Conservation (phyloP, 208 protist genomes). For the Leishmania amazonensis region DNA sequence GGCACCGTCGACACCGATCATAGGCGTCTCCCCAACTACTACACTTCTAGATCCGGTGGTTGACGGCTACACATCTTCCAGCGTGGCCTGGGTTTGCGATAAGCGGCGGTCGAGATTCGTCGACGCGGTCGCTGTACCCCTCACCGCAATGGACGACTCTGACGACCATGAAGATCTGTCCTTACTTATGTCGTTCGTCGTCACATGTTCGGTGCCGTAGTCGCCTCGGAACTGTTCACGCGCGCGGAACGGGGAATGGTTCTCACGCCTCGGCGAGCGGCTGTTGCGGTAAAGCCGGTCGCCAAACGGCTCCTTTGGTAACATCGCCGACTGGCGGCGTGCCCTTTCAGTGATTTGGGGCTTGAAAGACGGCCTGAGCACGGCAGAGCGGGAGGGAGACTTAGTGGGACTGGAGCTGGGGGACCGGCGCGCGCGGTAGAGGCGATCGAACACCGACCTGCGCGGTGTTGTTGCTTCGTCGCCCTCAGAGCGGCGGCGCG, state of each 20-base stretch:
- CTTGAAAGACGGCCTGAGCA: slow-evolving; percentile 29
- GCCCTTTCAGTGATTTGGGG: slow-evolving; percentile 58
- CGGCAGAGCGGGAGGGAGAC: slow-evolving; percentile 21
- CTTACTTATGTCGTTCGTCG: neutral
- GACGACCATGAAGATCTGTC: slow-evolving; percentile 20
- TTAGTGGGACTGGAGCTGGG: slow-evolving; percentile 20
- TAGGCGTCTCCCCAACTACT: neutral
- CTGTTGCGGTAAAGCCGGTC: slow-evolving; percentile 45
- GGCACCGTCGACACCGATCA: neutral
- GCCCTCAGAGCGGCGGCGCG: neutral
- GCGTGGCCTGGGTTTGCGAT: slow-evolving; percentile 1
- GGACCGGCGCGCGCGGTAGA: slow-evolving; percentile 30
- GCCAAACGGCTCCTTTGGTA: slow-evolving; percentile 33
- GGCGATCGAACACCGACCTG: slow-evolving; percentile 39
- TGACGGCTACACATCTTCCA: slow-evolving; percentile 13
- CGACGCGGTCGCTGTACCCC: neutral
- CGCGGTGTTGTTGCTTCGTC: slow-evolving; percentile 1
- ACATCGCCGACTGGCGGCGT: slow-evolving; percentile 21
- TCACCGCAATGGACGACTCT: slow-evolving; percentile 18
- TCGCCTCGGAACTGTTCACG: slow-evolving; percentile 20
- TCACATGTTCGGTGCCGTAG: slow-evolving; percentile 21
- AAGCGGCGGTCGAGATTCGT: neutral
- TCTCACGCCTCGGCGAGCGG: slow-evolving; percentile 18
- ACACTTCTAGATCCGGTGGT: too few species aligned
- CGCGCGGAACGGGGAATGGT: slow-evolving; percentile 10